Base-by-base conservation (phyloP, 768 basidiomycete species). In the Mycena crocata region DNA sequence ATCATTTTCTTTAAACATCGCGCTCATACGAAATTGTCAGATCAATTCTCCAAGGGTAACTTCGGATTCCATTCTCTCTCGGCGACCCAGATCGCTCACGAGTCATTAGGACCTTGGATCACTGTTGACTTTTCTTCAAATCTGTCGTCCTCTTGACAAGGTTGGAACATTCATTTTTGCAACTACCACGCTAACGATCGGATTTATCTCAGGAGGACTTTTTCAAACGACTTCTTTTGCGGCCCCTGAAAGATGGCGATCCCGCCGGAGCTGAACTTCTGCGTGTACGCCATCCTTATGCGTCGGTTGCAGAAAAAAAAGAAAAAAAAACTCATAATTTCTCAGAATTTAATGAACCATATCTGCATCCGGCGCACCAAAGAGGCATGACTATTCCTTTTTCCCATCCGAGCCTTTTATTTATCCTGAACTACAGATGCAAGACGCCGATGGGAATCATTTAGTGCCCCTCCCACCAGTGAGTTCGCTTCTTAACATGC, bases 81-180 rank as follows among this genome's bases (percentile, higher is more conserved):
- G 37, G 15, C 23, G 10, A 23, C 24, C 34, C 30, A 17, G 15
- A n/a, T 13, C 9, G 39, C 51, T 57, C 23, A 59, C 48, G n/a
- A 54, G 45, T 54, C 23, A 57, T n/a, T 67, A 94, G 90, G 95
- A 97, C 78, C 87, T 98, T 23, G 94, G 96, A 4, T 93, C 95
- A 13, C 81, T 96, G 54, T 80, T 98, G 26, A 90, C 88, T 2
- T 98, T 98, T 80, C 84, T 97, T 37, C 86, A 82, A 74, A 89
- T 97, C n/a, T 98, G 96, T 74, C 85, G 81, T 39, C 96, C 96
- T 0, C 79, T 98, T 8, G 93, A 96, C 74, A 86, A 93, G 13
- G 64, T 60, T 14, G 24, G 40, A n/a, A 15, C 2, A 30, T 5
- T 21, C 14, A 23, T 15, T 57, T 37, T 0, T 28, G 9, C 30